A percentile compares a stretch with the other conserved stretches of the same genome.
phyloP scores from a whole-genome alignment of 176 grass and related monocot genomes.

The Carex pumila region DNA sequence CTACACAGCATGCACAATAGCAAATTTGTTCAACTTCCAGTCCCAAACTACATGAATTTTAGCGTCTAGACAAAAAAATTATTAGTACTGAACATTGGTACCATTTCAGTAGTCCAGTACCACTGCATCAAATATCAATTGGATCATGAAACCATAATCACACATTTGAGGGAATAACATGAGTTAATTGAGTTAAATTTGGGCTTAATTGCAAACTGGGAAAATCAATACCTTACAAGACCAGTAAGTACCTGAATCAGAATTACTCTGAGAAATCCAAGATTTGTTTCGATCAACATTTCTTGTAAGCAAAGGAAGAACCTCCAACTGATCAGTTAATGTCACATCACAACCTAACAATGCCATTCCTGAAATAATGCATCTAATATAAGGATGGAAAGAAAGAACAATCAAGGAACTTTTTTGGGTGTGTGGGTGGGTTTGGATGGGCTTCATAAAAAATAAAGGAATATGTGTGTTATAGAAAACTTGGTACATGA shows the following conservation, averaged over 20 bases:
- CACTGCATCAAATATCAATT: not conserved
- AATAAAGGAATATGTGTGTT: not conserved
- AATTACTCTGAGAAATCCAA: slow-evolving; percentile 58
- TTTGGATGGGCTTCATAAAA: not conserved
- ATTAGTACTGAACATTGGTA: not conserved
- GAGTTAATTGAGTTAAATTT: not conserved
- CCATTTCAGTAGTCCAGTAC: not conserved
- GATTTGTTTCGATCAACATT: slow-evolving; percentile 82
- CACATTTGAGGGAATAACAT: not conserved
- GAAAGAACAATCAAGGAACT: not conserved
- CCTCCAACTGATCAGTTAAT: slow-evolving; percentile 80
- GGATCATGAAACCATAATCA: slow-evolving; percentile 8
- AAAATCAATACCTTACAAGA: not conserved
- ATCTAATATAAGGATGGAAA: not conserved
- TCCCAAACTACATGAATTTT: slow-evolving; percentile 5
- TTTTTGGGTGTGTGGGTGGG: not conserved
- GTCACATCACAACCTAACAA: slow-evolving; percentile 74
- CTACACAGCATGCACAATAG: slow-evolving; percentile 18
- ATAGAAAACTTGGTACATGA: not conserved
- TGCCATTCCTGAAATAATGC: slow-evolving; percentile 63
- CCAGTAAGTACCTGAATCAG: slow-evolving; percentile 58
- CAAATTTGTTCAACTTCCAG: not conserved
- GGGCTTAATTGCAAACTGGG: not conserved
- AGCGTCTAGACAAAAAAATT: not conserved
- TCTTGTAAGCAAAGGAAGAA: slow-evolving; percentile 81